Evolutionary conservation across 768 basidiomycete species (phyloP), one percentile per base, ranked within the genome.

Genomic region (Mycena kentingensis): DNA sequence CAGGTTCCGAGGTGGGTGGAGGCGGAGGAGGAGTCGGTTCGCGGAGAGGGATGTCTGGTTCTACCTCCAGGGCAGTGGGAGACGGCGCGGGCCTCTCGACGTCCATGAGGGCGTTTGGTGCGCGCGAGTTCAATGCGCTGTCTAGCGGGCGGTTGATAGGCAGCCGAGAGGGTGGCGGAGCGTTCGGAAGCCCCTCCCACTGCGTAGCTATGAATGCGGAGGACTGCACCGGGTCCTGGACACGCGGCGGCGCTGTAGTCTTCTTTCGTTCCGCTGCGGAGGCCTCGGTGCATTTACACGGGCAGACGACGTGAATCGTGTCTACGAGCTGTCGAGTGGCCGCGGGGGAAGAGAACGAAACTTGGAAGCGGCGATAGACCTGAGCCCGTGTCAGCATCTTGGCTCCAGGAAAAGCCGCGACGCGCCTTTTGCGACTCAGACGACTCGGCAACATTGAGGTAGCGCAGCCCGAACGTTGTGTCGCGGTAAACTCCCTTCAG

Each of bases 401-500:
- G 37, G 13, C 37, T n/a, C 38, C 54, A 53, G 56, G 60, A 53
- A 46, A 50, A 58, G 27, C 41, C 26, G 21, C 32, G 28, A 54
- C 49, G 6, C n/a, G 55, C 58, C 28, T 55, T 55, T 21, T 52
- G 54, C 37, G 50, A 34, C 7, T 55, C 47, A 18, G 58, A 35
- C n/a, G 54, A 55, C 3, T 69, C 73, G 26, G 71, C 73, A 24
- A 78, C 77, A 55, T 86, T 75, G 28, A 89, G 70, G 61, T 91
- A 92, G 21, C 89, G 83, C 38, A 92, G 79, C 12, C 90, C 90
- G 24, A 90, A 85, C 0, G 85, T 73, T 4, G 78, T 73, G 49
- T 87, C 88, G 21, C 86, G 83, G 64, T 88, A 88, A 10, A 91
- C 87, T 7, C 87, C 89, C 66, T 90, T 90, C 36, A 92, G 69